phyloP scores from a whole-genome alignment of 495 filamentous ascomycete species.

The Podospora anserina region DNA sequence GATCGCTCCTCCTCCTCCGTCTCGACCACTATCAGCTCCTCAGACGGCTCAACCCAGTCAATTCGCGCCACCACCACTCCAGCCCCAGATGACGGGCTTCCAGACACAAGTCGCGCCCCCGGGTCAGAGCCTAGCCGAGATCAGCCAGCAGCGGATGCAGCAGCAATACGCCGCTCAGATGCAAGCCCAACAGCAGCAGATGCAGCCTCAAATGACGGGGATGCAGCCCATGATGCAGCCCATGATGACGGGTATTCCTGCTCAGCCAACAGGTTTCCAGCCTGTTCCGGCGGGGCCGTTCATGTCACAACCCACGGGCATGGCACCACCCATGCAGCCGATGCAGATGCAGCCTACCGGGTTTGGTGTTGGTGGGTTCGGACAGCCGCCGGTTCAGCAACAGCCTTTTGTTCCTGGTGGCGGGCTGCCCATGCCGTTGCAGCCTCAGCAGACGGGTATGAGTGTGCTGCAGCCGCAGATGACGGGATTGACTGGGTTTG shows the following conservation, averaged over 20 bases:
- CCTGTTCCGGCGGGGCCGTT: conserved; percentile 1
- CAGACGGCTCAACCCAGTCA: conserved; percentile 73
- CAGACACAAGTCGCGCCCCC: conserved; percentile 59
- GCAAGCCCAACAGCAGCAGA: conserved; percentile 30
- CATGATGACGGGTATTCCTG: conserved; percentile 45
- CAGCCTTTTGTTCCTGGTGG: conserved; percentile 50
- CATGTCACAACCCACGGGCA: conserved; percentile 7
- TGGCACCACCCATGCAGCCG: conserved; percentile 32
- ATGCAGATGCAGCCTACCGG: conserved; percentile 65
- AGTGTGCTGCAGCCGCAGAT: conserved; percentile 57
- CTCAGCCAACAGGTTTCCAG: conserved; percentile 38
- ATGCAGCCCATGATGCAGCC: conserved; percentile 27
- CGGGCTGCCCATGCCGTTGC: conserved; percentile 47
- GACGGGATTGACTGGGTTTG: conserved; percentile 42
- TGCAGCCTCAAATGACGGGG: conserved; percentile 22
- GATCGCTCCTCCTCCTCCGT: conserved; percentile 78
- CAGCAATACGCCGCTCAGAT: conserved; percentile 45
- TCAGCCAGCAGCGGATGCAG: conserved; percentile 65
- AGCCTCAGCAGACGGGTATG: conserved; percentile 45
- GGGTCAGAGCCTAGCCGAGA: conserved; percentile 71
- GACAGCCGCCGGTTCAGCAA: conserved; percentile 47
- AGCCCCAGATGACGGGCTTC: conserved; percentile 83
- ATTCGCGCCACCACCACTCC: conserved; percentile 71
- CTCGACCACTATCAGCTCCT: conserved; percentile 82
- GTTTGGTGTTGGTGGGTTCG: conserved; percentile 54